These are phyloP conservation scores for Arthrobotrys pseudoclavata DNA, from an alignment of 2,329 filamentous ascomycete species.

Conservation along the genomic window DNA sequence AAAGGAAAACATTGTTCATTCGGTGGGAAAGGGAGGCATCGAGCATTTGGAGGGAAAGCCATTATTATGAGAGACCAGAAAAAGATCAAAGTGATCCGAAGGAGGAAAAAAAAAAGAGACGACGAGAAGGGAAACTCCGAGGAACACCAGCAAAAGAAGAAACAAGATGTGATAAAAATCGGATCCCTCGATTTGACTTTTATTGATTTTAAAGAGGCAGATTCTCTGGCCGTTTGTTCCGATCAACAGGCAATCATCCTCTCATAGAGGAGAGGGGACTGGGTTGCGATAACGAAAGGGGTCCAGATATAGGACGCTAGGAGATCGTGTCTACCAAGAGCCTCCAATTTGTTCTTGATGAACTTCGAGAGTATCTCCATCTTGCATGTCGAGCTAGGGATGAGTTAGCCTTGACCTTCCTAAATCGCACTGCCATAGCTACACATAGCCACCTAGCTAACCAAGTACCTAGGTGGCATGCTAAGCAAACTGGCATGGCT, in stretches of 20 bases:
- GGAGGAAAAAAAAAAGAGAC: conserved; percentile 20
- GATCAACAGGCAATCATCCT: background rate
- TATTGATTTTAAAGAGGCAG: conserved; percentile 12
- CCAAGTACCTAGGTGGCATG: background rate
- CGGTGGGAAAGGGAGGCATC: conserved; percentile 8
- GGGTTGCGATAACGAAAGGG: background rate
- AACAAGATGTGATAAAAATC: conserved; percentile 41
- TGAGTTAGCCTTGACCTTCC: conserved; percentile 60
- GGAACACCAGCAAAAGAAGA: conserved; percentile 59
- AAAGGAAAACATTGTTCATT: background rate
- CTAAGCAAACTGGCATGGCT: conserved; percentile 5
- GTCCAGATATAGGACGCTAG: background rate
- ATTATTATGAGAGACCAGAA: conserved; percentile 19
- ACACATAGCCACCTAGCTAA: background rate
- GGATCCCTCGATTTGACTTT: conserved; percentile 20
- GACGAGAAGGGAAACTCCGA: conserved; percentile 41
- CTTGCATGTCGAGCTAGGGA: conserved; percentile 89
- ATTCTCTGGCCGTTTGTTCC: background rate
- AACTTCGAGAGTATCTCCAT: conserved; percentile 95
- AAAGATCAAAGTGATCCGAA: conserved; percentile 6
- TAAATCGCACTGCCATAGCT: conserved; percentile 8
- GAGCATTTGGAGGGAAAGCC: background rate
- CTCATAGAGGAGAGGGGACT: background rate
- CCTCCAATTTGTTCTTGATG: conserved; percentile 98
- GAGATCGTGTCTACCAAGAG: conserved; percentile 63